Evolutionary conservation across 2,329 filamentous ascomycete genomes (phyloP), one percentile per base, ranked within the genome.

Genomic region (Aspergillus nomiae): DNA sequence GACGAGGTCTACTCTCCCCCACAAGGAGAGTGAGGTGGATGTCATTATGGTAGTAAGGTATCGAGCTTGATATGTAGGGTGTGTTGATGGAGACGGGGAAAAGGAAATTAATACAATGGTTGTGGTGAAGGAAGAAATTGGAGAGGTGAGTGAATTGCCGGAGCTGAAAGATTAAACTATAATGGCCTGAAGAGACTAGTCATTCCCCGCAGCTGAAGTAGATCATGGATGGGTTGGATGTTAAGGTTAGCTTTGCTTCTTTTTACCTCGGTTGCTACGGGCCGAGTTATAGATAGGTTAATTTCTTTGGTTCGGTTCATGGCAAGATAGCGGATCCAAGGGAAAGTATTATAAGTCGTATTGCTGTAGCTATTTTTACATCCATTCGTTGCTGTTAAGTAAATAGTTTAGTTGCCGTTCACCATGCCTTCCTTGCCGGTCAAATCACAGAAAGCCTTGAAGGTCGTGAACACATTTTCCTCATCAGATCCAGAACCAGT

Each of bases 361-460:
- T 51, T n/a, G 43, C 14, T 21, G 48, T n/a, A n/a, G 19, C 32
- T n/a, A 51, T 32, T 28, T 51, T 28, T 51, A 51, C 48, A 30
- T 34, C 14, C 24, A 50, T 51, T 10, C 30, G 32, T 10, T 26
- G n/a, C 8, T 12, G 24, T 19, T 36, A 14, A 55, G 19, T 41
- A 41, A 36, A n/a, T 41, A 41, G 3, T 16, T 70, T 70, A 77
- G 59, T 75, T 61, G 36, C 75, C 75, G 63, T 78, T 76, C 60
- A 73, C 70, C 67, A 73, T 63, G 38, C 74, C 76, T 67, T 80
- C 78, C 70, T 81, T 78, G 26, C 79, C 81, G 14, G 88, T 86
- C 64, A 96, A 83, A 82, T 97, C 94, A 73, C 93, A 97, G 76
- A 96, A 97, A 0, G 94, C 95, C 82, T 94, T 95, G 83, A 96